Conservation (phyloP, 805 yeast genomes). For the Wickerhamiella sergipiensis region DNA sequence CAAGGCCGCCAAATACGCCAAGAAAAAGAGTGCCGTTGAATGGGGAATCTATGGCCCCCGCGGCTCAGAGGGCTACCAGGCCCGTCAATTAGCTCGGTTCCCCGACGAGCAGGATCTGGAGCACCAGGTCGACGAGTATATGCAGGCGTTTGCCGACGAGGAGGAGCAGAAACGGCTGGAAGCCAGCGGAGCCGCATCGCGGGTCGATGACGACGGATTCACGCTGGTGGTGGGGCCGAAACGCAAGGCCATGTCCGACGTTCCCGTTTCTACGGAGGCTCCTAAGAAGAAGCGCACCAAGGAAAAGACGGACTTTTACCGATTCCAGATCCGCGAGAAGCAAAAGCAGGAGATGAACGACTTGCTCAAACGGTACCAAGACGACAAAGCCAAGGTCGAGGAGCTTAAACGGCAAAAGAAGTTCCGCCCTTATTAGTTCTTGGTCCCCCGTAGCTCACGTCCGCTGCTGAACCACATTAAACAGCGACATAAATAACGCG, state of each 20-base stretch:
- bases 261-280: slow-evolving; percentile 19
- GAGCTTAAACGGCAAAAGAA: slow-evolving; percentile 66
- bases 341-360: slow-evolving; percentile 90
- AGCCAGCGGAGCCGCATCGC: slow-evolving; percentile 24
- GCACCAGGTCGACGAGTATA: slow-evolving; percentile 41
- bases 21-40: slow-evolving; percentile 11
- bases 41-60: slow-evolving; percentile 30
- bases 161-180: slow-evolving; percentile 38
- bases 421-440: slow-evolving; percentile 63
- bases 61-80: slow-evolving; percentile 30
- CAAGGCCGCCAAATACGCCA: slow-evolving; percentile 41
- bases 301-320: slow-evolving; percentile 82
- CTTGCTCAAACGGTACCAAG: slow-evolving; percentile 66
- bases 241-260: slow-evolving; percentile 64
- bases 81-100: slow-evolving; percentile 20
- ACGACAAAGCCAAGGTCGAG: slow-evolving; percentile 77
- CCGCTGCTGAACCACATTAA: not conserved
- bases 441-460: not conserved
- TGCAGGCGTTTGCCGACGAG: slow-evolving; percentile 53
- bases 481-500: not conserved
- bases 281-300: slow-evolving; percentile 30
- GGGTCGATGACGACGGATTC: slow-evolving; percentile 89
- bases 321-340: slow-evolving; percentile 88
- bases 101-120: slow-evolving; percentile 39
- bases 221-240: slow-evolving; percentile 80